Conservation (phyloP, 1,139 yeast species). For the Candida buenavistaensis region DNA sequence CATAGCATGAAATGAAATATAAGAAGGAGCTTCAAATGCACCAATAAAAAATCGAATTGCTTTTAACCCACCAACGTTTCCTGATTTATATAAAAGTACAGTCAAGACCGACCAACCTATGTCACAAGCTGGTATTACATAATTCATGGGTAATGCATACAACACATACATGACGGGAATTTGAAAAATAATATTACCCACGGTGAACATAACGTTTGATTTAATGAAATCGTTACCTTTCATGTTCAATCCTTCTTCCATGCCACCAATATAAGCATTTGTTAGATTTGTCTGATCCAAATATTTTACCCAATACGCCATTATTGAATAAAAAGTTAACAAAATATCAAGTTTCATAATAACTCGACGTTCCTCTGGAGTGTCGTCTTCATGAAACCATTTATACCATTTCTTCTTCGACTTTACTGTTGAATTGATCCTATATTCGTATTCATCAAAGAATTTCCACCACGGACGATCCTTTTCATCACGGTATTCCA, state of each 20-base stretch:
- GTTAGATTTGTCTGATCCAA: slow-evolving; percentile 61
- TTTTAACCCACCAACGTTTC: slow-evolving; percentile 48
- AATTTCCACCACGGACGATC: slow-evolving; percentile 63
- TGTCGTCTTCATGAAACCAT: slow-evolving; percentile 62
- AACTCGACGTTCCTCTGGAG: slow-evolving; percentile 55
- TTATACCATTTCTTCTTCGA: slow-evolving; percentile 54
- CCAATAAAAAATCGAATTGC: slow-evolving; percentile 64
- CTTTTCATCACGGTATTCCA: slow-evolving; percentile 62
- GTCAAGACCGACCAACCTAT: slow-evolving; percentile 69
- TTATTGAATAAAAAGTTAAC: slow-evolving; percentile 57
- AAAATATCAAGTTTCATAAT: slow-evolving; percentile 62
- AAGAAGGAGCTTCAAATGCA: slow-evolving; percentile 61
- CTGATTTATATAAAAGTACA: slow-evolving; percentile 49
- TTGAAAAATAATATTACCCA: slow-evolving; percentile 62
- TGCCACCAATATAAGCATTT: slow-evolving; percentile 70
- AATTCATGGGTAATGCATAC: slow-evolving; percentile 52
- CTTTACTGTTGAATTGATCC: slow-evolving; percentile 38
- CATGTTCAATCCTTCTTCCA: slow-evolving; percentile 59
- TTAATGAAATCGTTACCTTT: slow-evolving; percentile 65
- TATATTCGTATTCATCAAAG: slow-evolving; percentile 63
- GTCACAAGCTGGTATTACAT: slow-evolving; percentile 58
- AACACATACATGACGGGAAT: slow-evolving; percentile 46
- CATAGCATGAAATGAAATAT: slow-evolving; percentile 58
- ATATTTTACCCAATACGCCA: slow-evolving; percentile 72
- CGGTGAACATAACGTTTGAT: slow-evolving; percentile 57